Percentiles rank a stretch among this genome's conserved stretches.
Evolutionary conservation across 805 yeast genomes (phyloP).

Genomic region (Kodamaea jinghongensis): DNA sequence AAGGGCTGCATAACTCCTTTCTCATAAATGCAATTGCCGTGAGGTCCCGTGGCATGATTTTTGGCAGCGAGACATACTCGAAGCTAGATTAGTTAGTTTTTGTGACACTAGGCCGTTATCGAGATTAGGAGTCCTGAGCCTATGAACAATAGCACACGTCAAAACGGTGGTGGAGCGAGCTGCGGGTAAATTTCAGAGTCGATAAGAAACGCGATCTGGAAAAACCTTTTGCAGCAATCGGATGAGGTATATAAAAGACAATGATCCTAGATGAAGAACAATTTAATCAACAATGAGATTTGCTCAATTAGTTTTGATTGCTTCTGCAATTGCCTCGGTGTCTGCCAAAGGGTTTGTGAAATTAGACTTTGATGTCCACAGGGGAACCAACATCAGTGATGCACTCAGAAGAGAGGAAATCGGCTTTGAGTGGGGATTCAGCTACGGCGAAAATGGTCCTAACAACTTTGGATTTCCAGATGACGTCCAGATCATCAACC

Average conservation of each 20-base stretch:
- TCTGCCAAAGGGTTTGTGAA: slow-evolving; percentile 20
- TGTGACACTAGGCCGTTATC: too few species aligned
- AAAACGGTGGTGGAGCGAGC: too few species aligned
- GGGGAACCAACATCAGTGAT: slow-evolving; percentile 15
- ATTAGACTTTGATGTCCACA: slow-evolving; percentile 22
- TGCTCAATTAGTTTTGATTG: background rate
- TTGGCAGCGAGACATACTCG: too few species aligned
- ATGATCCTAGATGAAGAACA: too few species aligned
- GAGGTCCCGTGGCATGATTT: too few species aligned
- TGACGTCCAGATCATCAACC: slow-evolving; percentile 1
- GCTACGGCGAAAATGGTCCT: background rate
- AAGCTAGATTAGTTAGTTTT: too few species aligned
- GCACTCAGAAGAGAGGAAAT: slow-evolving; percentile 15
- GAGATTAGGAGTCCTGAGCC: too few species aligned
- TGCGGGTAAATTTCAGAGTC: slow-evolving; percentile 1
- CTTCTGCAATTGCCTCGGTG: background rate
- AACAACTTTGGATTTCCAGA: background rate
- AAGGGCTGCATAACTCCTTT: too few species aligned
- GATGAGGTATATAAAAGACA: too few species aligned
- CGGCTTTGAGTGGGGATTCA: slow-evolving; percentile 8
- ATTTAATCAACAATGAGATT: background rate
- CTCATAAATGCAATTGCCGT: too few species aligned
- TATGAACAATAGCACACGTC: too few species aligned
- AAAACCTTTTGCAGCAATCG: too few species aligned
- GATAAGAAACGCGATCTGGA: background rate